Percentiles rank a stretch among this genome's conserved stretches.
These are phyloP conservation scores for Styphnolobium japonicum DNA, from an alignment of 306 rosid species.

Conservation along the genomic window DNA sequence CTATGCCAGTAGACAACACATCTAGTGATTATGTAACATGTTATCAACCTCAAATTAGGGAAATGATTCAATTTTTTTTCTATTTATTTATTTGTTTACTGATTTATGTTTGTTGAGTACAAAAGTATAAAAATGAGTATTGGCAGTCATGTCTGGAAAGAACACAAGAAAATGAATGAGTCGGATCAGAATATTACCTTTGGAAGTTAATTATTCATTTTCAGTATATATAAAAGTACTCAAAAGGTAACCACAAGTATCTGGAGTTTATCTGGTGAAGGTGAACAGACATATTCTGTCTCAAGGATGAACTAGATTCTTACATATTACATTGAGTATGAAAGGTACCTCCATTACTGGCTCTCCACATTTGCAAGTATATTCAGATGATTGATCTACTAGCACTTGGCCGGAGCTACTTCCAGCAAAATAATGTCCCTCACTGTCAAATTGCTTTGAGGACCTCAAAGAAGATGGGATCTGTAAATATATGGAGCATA, in stretches of 20 bases:
- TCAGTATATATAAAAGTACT: not conserved
- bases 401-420: slow-evolving; percentile 23
- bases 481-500: slow-evolving; percentile 9
- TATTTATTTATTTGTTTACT: not conserved
- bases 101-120: not conserved
- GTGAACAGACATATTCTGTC: not conserved
- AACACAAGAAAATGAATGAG: not conserved
- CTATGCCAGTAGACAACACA: too few relatives aligned
- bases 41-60: not conserved
- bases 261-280: not conserved
- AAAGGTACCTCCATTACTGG: slow-evolving; percentile 41
- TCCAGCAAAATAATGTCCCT: slow-evolving; percentile 18
- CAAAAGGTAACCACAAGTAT: not conserved
- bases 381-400: slow-evolving; percentile 30
- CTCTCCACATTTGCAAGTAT: slow-evolving; percentile 23
- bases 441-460: slow-evolving; percentile 29
- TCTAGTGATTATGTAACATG: too few relatives aligned
- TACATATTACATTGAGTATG: not conserved
- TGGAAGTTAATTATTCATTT: not conserved
- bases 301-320: not conserved
- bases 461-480: slow-evolving; percentile 30
- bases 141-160: not conserved
- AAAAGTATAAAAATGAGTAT: not conserved
- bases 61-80: not conserved
- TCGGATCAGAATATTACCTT: not conserved